Evolutionary conservation across 306 rosid species (phyloP).

Genomic region (Prunus mira): DNA sequence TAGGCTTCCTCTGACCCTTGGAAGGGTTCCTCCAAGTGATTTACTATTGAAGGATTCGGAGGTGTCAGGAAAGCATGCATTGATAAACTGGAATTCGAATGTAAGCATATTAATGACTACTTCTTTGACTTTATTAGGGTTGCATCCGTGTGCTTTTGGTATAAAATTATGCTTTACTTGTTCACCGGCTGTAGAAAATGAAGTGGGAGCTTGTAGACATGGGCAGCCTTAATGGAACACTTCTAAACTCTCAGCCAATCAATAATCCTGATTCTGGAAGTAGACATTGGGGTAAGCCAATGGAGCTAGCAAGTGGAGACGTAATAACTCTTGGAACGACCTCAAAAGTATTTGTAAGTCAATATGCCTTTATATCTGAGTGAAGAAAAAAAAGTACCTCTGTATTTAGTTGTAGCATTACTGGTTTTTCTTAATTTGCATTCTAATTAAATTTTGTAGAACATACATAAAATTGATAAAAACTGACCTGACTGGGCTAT

Average conservation of each 20-base stretch:
- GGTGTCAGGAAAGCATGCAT: slow-evolving; percentile 94
- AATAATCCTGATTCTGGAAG: slow-evolving; percentile 62
- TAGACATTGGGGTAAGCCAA: slow-evolving; percentile 78
- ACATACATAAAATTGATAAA: not conserved
- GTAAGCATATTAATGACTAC: slow-evolving; percentile 40
- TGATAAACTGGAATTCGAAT: slow-evolving; percentile 78
- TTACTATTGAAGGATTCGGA: slow-evolving; percentile 71
- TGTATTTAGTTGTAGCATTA: not conserved
- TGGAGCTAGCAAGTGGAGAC: slow-evolving; percentile 78
- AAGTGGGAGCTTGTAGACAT: slow-evolving; percentile 95
- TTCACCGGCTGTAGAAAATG: slow-evolving; percentile 55
- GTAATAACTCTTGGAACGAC: slow-evolving; percentile 89
- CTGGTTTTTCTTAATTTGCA: not conserved
- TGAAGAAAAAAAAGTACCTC: not conserved
- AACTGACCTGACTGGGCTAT: not conserved
- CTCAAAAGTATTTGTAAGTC: slow-evolving; percentile 69
- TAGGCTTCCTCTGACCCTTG: slow-evolving; percentile 67
- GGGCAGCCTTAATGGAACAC: slow-evolving; percentile 97
- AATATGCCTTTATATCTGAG: slow-evolving; percentile 11
- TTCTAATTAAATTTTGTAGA: not conserved
- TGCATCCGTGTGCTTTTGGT: slow-evolving; percentile 13
- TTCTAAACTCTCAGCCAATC: slow-evolving; percentile 69
- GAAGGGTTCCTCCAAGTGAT: slow-evolving; percentile 86
- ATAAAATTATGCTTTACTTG: slow-evolving; percentile 18
- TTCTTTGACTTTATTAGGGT: slow-evolving; percentile 25